Evolutionary conservation across 768 basidiomycete genomes (phyloP).

Genomic region (Rhizopogon roseolus): DNA sequence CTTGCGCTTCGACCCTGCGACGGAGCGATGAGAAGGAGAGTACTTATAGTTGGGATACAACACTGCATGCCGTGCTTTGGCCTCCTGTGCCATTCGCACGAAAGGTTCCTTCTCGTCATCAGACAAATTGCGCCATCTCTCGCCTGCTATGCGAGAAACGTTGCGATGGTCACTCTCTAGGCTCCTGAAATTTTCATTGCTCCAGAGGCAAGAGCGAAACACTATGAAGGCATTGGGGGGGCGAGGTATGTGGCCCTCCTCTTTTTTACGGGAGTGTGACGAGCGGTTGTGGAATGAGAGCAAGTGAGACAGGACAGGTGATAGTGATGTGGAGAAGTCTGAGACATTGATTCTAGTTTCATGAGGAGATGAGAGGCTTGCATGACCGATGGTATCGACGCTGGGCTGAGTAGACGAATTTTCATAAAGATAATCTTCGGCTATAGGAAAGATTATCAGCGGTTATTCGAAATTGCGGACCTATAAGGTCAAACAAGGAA

Average conservation of each 20-base stretch:
- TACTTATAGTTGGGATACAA: conserved; percentile 62
- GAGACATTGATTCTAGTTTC: conserved; percentile 8
- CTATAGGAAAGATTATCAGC: conserved; percentile 28
- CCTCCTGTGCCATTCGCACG: conserved; percentile 41
- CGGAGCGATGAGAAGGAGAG: conserved; percentile 31
- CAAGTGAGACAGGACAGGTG: conserved; percentile 17
- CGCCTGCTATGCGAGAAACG: conserved; percentile 65
- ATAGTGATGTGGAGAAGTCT: conserved; percentile 10
- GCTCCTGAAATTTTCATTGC: conserved; percentile 41
- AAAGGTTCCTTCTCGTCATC: conserved; percentile 43
- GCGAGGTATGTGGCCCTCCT: conserved; percentile 56
- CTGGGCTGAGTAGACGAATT: conserved; percentile 15
- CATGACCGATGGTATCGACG: conserved; percentile 9
- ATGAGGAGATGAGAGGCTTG: conserved; percentile 14
- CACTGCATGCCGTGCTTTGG: conserved; percentile 41
- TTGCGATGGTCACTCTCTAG: conserved; percentile 69
- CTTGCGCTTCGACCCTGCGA: conserved; percentile 32
- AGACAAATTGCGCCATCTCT: conserved; percentile 58
- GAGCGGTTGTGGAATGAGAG: conserved; percentile 25
- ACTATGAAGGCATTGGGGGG: conserved; percentile 87
- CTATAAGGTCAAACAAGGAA: conserved; percentile 13
- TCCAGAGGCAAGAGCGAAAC: conserved; percentile 67
- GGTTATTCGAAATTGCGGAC: conserved; percentile 26
- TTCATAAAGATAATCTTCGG: conserved; percentile 23
- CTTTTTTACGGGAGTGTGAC: conserved; percentile 38